Conservation (phyloP, 2,329 filamentous ascomycete species). For the Beauveria brongniartii region DNA sequence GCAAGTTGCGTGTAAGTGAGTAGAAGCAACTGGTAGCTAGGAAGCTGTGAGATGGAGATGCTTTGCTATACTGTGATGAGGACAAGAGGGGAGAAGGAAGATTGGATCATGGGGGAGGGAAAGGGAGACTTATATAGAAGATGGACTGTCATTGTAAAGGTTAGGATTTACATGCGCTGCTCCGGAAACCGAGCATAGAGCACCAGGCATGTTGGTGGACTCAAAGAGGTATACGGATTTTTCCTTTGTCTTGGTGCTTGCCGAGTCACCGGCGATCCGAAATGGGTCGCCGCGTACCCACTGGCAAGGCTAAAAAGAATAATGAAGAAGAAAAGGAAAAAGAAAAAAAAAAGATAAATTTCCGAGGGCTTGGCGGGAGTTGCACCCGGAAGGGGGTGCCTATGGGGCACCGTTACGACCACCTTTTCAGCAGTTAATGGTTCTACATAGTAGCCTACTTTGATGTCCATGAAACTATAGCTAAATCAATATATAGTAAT, state of each 20-base stretch:
- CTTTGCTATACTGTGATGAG: conserved; percentile 2
- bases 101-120: neutral
- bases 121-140: conserved; percentile 2
- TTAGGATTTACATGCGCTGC: neutral
- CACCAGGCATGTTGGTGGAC: neutral
- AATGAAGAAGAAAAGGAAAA: neutral
- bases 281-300: conserved; percentile 6
- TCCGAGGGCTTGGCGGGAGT: neutral
- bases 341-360: neutral
- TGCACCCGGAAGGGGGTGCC: conserved; percentile 1
- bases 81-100: neutral
- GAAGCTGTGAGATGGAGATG: neutral
- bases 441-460: too few relatives aligned
- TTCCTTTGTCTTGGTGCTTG: neutral
- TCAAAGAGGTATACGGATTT: neutral
- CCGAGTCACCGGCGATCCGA: conserved; percentile 5
- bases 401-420: neutral
- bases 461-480: too few relatives aligned
- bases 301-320: neutral
- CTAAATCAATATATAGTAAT: too few relatives aligned
- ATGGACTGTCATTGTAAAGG: neutral
- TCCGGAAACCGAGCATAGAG: neutral
- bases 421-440: too few relatives aligned
- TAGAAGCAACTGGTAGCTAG: neutral
- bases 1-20: neutral